Evolutionary conservation across 306 rosid species (phyloP), one percentile per base, ranked within the genome.

Genomic region (Acacia acuminata): DNA sequence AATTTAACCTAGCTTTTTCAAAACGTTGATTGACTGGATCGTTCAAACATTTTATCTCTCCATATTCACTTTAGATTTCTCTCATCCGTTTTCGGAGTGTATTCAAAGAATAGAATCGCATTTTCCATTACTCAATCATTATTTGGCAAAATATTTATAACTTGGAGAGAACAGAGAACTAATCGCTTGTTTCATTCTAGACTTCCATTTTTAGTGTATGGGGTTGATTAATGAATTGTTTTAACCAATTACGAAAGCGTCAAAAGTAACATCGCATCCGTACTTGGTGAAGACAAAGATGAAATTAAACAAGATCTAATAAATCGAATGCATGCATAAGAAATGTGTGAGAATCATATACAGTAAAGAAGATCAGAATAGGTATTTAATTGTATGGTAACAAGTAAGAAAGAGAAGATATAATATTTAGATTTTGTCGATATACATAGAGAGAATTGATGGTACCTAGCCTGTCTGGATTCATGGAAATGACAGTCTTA

Each of bases 41-140:
- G 19, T 7, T n/a, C 51, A 22, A 22, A 10, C 48, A 20, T 38
- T 47, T 64, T 24, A 80, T 61, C 51, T 61, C 65, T 8, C 69
- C 38, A 53, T 53, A 4, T 61, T 20, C 50, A 48, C 44, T 74
- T 34, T 25, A 53, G 34, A 36, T 22, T 16, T 65, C 10, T 53
- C 10, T 42, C 4, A 19, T 53, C 9, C 13, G 7, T 22, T 13
- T 19, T 45, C 25, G 19, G 7, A 82, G 56, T 3, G 27, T 56
- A n/a, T 55, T 56, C 12, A 6, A 69, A 32, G 12, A 25, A 82
- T 53, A 22, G 16, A 76, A 13, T 13, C 6, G 32, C n/a, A 14
- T 55, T 68, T 76, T n/a, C 73, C 70, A 30, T 42, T 7, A 17
- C 68, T 55, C 45, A 53, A 66, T 76, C 12, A 81, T 24, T 51